Evolutionary conservation across 371 early-diverging fungal genomes (phyloP).

Genomic region (Apophysomyces sp.): DNA sequence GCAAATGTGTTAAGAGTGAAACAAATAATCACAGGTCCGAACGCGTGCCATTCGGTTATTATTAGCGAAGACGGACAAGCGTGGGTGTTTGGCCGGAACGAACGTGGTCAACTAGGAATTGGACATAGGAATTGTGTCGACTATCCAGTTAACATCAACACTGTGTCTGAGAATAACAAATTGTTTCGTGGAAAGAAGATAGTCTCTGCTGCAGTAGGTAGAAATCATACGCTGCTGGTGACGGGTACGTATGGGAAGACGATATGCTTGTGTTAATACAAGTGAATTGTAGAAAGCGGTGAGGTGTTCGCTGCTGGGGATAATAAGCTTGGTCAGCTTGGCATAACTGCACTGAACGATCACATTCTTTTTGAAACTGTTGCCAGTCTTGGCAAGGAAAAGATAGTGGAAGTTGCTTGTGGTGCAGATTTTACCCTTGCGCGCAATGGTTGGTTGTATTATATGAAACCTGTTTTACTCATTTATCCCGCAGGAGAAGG

Average conservation of each 20-base stretch:
- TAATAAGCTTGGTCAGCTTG: constrained; percentile 46
- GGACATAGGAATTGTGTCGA: constrained; percentile 33
- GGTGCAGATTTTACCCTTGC: constrained; percentile 44
- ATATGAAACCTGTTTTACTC: neutral
- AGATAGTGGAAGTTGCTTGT: constrained; percentile 31
- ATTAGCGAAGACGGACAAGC: constrained; percentile 39
- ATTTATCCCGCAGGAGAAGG: constrained; percentile 26
- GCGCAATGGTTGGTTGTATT: constrained; percentile 13
- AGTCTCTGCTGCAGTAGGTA: constrained; percentile 33
- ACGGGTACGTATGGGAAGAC: constrained; percentile 11
- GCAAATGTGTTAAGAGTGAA: constrained; percentile 17
- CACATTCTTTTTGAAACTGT: constrained; percentile 29
- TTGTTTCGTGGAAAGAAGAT: constrained; percentile 25
- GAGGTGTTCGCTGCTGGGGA: constrained; percentile 45
- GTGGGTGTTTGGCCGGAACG: constrained; percentile 49
- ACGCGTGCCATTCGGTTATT: constrained; percentile 40
- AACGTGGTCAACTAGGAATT: constrained; percentile 46
- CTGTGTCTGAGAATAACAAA: constrained; percentile 23
- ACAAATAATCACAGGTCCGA: constrained; percentile 33
- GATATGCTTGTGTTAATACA: neutral
- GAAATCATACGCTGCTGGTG: constrained; percentile 39
- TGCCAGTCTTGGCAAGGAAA: constrained; percentile 32
- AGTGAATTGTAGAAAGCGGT: constrained; percentile 14
- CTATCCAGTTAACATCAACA: constrained; percentile 35
- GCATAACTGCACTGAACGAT: constrained; percentile 27